phyloP scores from a whole-genome alignment of 192 early-diverging fungal genomes.

The Backusella macrospora region DNA sequence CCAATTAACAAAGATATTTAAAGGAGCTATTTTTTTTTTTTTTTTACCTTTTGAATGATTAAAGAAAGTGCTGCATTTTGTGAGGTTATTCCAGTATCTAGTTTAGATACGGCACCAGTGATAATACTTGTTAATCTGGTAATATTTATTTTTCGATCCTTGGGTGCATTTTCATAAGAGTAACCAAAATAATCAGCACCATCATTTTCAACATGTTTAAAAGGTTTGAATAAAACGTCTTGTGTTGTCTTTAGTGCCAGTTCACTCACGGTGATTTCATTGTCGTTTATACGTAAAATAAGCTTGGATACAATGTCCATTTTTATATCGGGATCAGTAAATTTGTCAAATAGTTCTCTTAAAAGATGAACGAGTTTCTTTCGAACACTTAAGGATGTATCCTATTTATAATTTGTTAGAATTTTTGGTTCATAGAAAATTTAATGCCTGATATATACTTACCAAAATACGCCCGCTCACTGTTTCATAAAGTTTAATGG shows the following conservation, averaged over 20 bases:
- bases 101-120: constrained; percentile 6
- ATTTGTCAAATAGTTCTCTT: constrained; percentile 68
- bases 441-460: constrained; percentile 17
- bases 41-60: constrained; percentile 25
- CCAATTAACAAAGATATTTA: too few species aligned
- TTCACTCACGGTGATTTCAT: constrained; percentile 61
- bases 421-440: neutral
- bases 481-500: constrained; percentile 76
- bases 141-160: constrained; percentile 21
- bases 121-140: constrained; percentile 19
- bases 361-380: constrained; percentile 84
- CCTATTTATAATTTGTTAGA: constrained; percentile 43
- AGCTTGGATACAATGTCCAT: constrained; percentile 75
- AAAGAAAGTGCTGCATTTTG: constrained; percentile 41
- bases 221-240: constrained; percentile 72
- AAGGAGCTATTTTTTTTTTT: neutral
- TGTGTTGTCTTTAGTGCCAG: constrained; percentile 70
- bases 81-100: constrained; percentile 1
- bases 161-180: constrained; percentile 12
- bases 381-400: constrained; percentile 86
- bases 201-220: constrained; percentile 31
- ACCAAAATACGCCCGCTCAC: constrained; percentile 80
- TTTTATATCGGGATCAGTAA: constrained; percentile 47
- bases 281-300: constrained; percentile 68
- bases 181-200: constrained; percentile 21